Base-by-base conservation (phyloP, 768 basidiomycete species). In the Albatrellus ellisii region DNA sequence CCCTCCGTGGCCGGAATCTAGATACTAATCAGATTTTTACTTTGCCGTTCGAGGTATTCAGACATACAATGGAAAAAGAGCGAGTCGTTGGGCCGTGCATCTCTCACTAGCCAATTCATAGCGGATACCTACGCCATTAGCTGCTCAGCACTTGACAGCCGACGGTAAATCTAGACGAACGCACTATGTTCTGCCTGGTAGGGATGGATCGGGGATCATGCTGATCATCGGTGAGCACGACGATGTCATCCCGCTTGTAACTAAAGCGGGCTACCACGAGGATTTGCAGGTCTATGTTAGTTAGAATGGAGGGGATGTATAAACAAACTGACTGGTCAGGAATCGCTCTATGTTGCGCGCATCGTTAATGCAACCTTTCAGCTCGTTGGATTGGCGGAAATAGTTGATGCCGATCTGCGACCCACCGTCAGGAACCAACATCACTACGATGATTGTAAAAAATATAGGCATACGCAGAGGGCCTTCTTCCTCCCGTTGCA, bases 1-100 rank as follows among this genome's bases (percentile, higher is more conserved):
- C 8, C 91, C 94, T n/a, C 95, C 94, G 52, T 97, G 92, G 0
- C 92, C 94, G 1, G 91, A 94, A 60, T 88, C 83, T 85, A 43
- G 4, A 25, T 20, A 42, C 6, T 18, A 17, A 11, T 8, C 43
- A 6, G 26, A 22, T 5, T 3, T 15, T 14, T 3, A 20, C 17
- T 15, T 10, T 37, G 20, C 3, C 6, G 43, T 15, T n/a, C 10
- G 21, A n/a, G 10, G 20, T 3, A 17, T 2, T 20, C 15, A 9
- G 26, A 44, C 61, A 35, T 37, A 67, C 66, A 72, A 46, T 72
- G 71, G 60, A 73, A 69, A 62, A 71, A 72, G 20, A 72, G 59
- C 1, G 71, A 65, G 52, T 73, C 71, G 51, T 71, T 68, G 9
- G 73, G 71, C 43, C 61, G 63, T 14, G 76, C 76, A 42, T 62